Percentiles rank a stretch among this genome's conserved stretches.
phyloP scores from a whole-genome alignment of 495 filamentous ascomycete genomes.

The Sabuloglossum arenarium region DNA sequence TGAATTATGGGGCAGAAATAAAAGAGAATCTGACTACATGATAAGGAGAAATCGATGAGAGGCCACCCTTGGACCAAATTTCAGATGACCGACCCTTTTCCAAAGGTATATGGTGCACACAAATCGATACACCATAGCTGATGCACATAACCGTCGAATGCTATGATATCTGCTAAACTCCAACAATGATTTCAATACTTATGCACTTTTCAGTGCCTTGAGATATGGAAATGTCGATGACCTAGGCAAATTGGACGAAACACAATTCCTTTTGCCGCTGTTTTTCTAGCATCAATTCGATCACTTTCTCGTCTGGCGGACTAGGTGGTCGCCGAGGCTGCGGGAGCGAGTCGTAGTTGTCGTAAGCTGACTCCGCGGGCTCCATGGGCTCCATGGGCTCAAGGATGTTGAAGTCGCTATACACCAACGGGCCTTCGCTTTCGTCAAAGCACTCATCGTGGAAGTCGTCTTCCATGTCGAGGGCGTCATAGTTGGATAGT shows the following conservation, averaged over 20 bases:
- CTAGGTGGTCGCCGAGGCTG: conserved; percentile 6
- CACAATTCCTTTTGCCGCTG: conserved; percentile 15
- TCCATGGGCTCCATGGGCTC: conserved; percentile 7
- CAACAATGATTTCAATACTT: not conserved
- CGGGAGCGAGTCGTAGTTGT: not conserved
- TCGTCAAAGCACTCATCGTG: conserved; percentile 11
- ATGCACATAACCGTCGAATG: not conserved
- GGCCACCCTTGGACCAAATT: not conserved
- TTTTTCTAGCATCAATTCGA: conserved; percentile 15
- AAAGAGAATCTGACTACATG: not conserved
- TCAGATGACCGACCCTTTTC: not conserved
- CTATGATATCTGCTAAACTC: not conserved
- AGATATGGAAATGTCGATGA: not conserved
- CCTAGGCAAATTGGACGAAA: conserved; percentile 9
- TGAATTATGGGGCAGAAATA: not conserved
- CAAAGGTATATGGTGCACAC: not conserved
- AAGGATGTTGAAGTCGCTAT: conserved; percentile 19
- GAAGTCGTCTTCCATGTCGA: conserved; percentile 23
- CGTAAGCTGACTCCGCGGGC: not conserved
- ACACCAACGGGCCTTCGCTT: conserved; percentile 9
- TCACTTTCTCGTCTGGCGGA: conserved; percentile 10
- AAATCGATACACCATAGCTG: not conserved
- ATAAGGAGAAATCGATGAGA: not conserved
- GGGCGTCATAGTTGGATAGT: conserved; percentile 26
- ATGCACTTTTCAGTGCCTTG: not conserved